phyloP scores from a whole-genome alignment of 108 stramenopile species.

The Licmophora abbreviata region DNA sequence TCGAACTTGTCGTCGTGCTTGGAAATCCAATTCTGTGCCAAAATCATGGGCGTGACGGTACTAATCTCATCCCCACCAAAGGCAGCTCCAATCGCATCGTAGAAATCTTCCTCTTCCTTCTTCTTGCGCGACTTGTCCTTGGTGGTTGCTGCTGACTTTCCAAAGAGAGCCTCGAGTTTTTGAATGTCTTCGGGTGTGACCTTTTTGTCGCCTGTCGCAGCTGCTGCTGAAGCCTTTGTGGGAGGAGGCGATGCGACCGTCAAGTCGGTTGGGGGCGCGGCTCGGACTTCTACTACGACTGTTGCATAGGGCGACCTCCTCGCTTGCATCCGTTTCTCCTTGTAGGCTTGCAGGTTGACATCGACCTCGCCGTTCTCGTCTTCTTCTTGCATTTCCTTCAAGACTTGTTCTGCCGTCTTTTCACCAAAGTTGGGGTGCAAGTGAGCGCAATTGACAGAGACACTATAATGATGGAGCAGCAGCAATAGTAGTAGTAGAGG shows the following conservation, averaged over 20 bases:
- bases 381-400: constrained; percentile 53
- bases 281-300: constrained; percentile 70
- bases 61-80: constrained; percentile 39
- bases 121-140: constrained; percentile 9
- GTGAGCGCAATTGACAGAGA: constrained; percentile 78
- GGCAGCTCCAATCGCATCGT: constrained; percentile 59
- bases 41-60: constrained; percentile 34
- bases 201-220: constrained; percentile 7
- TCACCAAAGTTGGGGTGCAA: constrained; percentile 74
- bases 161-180: constrained; percentile 59
- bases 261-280: constrained; percentile 54
- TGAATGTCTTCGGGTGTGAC: constrained; percentile 54
- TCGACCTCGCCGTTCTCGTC: constrained; percentile 56
- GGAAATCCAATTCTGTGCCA: constrained; percentile 66
- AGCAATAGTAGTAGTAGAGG: background rate
- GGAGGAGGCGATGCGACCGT: constrained; percentile 6
- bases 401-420: constrained; percentile 44
- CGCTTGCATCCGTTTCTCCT: constrained; percentile 46
- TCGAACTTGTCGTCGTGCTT: constrained; percentile 42
- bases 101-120: constrained; percentile 45
- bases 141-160: constrained; percentile 29
- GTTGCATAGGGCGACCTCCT: constrained; percentile 74
- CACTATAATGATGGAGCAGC: constrained; percentile 22
- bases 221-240: constrained; percentile 1
- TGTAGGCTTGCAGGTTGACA: constrained; percentile 57